Evolutionary conservation across 2,329 filamentous ascomycete genomes (phyloP), one percentile per base, ranked within the genome.

Genomic region (Penicillium oxalicum): DNA sequence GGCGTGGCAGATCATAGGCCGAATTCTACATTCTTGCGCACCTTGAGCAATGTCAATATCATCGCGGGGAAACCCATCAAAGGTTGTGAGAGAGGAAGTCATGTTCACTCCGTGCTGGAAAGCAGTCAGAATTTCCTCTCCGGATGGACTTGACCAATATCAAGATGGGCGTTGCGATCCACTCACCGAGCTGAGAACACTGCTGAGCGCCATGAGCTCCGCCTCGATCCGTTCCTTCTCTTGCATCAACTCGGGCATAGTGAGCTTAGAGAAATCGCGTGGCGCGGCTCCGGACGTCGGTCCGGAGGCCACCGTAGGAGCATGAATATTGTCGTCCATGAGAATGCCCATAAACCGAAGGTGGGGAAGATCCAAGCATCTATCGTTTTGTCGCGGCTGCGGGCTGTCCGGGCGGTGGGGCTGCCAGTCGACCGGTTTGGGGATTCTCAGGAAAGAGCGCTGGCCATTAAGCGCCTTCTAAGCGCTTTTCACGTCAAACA

Each of bases 31-130:
- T 27, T 13, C 11, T 41, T 32, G 43, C 77, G 57, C 82, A 93
- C 89, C 93, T 72, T 96, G 91, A 26, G 93, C 86, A 54, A 98
- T 87, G 68, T 98, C 93, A 55, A 98, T 84, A 70, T 98, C 93
- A 61, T 88, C 85, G 65, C 93, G 82, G 29, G 93, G 93, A 66
- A 88, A 98, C 41, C 93, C 93, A 70, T 97, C 93, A 52, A 83
- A 81, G 11, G 91, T 96, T 25, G 89, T 82, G 35, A 98, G 80
- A 49, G 82, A 78, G 6, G 93, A 96, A 61, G 86, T 84, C 93
- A 98, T 98, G 61, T 87, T 84, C 45, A 95, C 91, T 39, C 86
- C 84, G 75, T 97, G 91, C 91, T 96, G 61, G 25, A 33, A 27
- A 35, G 12, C n/a, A 38, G 48, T 43, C 37, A 11, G n/a, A 1